These are phyloP conservation scores for Zygosaccharomyces sapae DNA, from an alignment of 1,139 yeast genomes.

Conservation along the genomic window DNA sequence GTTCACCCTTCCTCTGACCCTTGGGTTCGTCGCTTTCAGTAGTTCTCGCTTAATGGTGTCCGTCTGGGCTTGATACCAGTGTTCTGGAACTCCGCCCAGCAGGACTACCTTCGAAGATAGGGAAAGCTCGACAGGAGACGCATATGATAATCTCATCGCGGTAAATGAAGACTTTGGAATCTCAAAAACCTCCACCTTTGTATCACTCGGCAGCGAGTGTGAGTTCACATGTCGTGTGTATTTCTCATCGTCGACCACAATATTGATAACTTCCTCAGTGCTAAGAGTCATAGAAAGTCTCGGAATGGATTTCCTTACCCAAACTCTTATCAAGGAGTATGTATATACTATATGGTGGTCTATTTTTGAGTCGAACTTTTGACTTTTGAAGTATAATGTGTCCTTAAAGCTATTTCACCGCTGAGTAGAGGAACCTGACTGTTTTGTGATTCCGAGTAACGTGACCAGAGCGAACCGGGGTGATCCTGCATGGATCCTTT, in stretches of 20 bases:
- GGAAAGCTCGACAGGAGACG: slow-evolving; percentile 49
- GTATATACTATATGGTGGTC: no score
- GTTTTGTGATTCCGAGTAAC: slow-evolving; percentile 2
- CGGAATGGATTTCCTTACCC: not conserved
- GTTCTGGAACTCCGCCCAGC: slow-evolving; percentile 61
- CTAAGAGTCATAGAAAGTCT: slow-evolving; percentile 12
- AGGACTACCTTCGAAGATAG: slow-evolving; percentile 43
- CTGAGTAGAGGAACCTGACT: not conserved
- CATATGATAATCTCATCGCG: slow-evolving; percentile 57
- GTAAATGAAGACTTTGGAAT: slow-evolving; percentile 52
- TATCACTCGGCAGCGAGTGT: slow-evolving; percentile 3
- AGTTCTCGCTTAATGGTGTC: slow-evolving; percentile 15
- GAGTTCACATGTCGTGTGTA: slow-evolving; percentile 13
- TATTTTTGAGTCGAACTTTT: no score
- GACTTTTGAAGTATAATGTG: not conserved
- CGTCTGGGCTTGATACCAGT: slow-evolving; percentile 50
- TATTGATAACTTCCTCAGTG: slow-evolving; percentile 11
- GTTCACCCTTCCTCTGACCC: not conserved
- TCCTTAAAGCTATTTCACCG: not conserved
- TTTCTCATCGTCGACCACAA: slow-evolving; percentile 16
- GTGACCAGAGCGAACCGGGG: slow-evolving; percentile 2
- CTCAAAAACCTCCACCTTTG: slow-evolving; percentile 7
- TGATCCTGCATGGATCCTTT: no score
- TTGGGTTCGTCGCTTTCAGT: slow-evolving; percentile 18
- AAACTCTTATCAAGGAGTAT: not conserved